Conservation (phyloP, 192 early-diverging fungal genomes). For the Coemansia sp. region DNA sequence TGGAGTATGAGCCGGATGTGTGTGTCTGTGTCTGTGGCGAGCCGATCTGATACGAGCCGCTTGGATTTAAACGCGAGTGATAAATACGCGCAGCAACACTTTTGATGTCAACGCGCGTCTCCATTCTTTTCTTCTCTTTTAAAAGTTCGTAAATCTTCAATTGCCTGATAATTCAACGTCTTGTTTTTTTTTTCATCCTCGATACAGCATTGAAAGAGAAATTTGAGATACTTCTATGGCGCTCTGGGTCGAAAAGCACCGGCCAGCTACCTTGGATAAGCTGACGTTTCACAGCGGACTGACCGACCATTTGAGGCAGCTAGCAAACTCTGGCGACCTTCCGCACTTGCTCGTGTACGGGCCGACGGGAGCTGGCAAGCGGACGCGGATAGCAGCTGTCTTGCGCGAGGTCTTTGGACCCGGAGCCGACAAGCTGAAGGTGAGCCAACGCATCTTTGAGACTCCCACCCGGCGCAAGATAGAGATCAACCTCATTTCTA, state of each 20-base stretch:
- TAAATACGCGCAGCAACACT: background rate
- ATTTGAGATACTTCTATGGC: slow-evolving; percentile 24
- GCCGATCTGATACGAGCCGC: slow-evolving; percentile 7
- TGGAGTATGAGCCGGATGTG: background rate
- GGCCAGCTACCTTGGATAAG: slow-evolving; percentile 78
- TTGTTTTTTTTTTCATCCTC: background rate
- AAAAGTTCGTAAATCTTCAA: background rate
- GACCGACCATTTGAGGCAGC: slow-evolving; percentile 68
- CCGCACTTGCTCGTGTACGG: slow-evolving; percentile 96
- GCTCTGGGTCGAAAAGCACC: slow-evolving; percentile 96
- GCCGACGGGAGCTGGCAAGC: slow-evolving; percentile 94
- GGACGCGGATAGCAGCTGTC: slow-evolving; percentile 86
- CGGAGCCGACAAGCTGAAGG: slow-evolving; percentile 91
- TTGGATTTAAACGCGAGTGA: background rate
- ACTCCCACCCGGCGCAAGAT: slow-evolving; percentile 86
- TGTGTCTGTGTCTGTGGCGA: background rate
- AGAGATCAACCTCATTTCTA: slow-evolving; percentile 82
- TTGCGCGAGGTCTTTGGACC: slow-evolving; percentile 88
- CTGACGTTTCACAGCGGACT: slow-evolving; percentile 82
- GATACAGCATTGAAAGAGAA: background rate
- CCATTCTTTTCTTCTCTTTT: background rate
- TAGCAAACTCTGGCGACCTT: slow-evolving; percentile 81
- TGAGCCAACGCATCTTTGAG: slow-evolving; percentile 80
- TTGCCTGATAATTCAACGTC: background rate
- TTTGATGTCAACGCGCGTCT: background rate